These are phyloP conservation scores for Alternaria incomplexa DNA, from an alignment of 2,329 filamentous ascomycete species.

Conservation along the genomic window DNA sequence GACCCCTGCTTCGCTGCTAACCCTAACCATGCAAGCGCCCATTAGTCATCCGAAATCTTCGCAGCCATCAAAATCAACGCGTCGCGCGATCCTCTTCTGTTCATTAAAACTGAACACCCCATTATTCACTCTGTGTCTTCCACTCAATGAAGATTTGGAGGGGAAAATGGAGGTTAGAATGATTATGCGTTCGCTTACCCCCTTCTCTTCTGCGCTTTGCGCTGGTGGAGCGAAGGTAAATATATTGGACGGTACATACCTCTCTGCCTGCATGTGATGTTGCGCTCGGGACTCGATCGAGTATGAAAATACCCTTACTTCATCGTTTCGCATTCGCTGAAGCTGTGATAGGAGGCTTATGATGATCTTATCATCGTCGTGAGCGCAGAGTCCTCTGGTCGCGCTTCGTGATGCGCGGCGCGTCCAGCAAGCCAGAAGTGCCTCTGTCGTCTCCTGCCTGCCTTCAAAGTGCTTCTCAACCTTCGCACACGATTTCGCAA, in stretches of 20 bases:
- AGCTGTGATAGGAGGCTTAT: neutral
- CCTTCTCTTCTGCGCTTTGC: constrained; percentile 53
- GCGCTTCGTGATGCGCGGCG: neutral
- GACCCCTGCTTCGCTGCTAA: neutral
- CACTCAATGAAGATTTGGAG: constrained; percentile 66
- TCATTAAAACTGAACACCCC: constrained; percentile 52
- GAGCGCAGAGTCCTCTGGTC: neutral
- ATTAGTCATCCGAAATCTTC: constrained; percentile 37
- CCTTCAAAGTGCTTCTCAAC: neutral
- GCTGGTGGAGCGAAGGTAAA: constrained; percentile 55
- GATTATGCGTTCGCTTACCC: constrained; percentile 63
- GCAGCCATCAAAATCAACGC: constrained; percentile 13
- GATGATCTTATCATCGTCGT: neutral
- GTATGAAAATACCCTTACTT: neutral
- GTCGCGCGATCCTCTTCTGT: constrained; percentile 27
- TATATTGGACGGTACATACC: constrained; percentile 53
- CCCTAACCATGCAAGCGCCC: constrained; percentile 13
- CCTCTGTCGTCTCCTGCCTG: neutral
- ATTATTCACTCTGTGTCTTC: constrained; percentile 71
- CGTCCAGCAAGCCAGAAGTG: neutral
- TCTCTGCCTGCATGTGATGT: neutral
- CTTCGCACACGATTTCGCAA: neutral
- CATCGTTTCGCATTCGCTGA: neutral
- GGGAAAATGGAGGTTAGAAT: constrained; percentile 71
- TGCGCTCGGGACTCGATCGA: neutral